Conservation (phyloP, 768 basidiomycete species). For the Amanita molliuscula region DNA sequence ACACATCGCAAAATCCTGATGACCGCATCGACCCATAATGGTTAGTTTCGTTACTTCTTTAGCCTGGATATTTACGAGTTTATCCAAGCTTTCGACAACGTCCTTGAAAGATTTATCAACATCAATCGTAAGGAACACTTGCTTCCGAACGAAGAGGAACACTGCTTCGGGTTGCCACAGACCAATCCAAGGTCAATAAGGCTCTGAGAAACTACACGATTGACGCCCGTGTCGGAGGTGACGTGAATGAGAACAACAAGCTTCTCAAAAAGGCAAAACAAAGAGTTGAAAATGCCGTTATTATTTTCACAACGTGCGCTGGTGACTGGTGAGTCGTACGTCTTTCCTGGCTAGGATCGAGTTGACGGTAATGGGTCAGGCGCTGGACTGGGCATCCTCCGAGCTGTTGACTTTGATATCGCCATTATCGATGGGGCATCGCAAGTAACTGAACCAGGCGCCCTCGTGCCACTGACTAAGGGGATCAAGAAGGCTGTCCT, state of each 20-base stretch:
- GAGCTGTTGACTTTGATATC: slow-evolving; percentile 46
- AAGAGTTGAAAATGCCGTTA: slow-evolving; percentile 41
- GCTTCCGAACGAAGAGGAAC: slow-evolving; percentile 30
- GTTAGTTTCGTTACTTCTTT: slow-evolving; percentile 17
- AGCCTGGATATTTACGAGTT: not conserved
- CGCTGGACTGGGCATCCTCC: slow-evolving; percentile 47
- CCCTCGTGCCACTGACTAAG: slow-evolving; percentile 60
- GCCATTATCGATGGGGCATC: slow-evolving; percentile 65
- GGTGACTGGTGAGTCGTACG: slow-evolving; percentile 30
- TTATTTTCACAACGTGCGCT: slow-evolving; percentile 61
- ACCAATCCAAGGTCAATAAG: slow-evolving; percentile 51
- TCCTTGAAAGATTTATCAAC: slow-evolving; percentile 49
- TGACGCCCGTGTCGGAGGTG: slow-evolving; percentile 55
- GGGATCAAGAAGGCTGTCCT: slow-evolving; percentile 46
- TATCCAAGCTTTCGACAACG: slow-evolving; percentile 55
- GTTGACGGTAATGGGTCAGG: slow-evolving; percentile 16
- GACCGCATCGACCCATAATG: slow-evolving; percentile 66
- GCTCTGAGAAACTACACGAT: slow-evolving; percentile 48
- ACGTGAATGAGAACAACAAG: slow-evolving; percentile 47
- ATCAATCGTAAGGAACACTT: slow-evolving; percentile 33
- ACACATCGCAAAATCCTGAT: slow-evolving; percentile 42
- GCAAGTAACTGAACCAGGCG: slow-evolving; percentile 57
- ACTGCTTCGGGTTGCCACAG: slow-evolving; percentile 64
- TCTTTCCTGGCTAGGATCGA: not conserved
- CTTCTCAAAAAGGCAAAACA: slow-evolving; percentile 49